These are phyloP conservation scores for Herpetospermum pedunculosum DNA, from an alignment of 306 rosid species.

Conservation along the genomic window DNA sequence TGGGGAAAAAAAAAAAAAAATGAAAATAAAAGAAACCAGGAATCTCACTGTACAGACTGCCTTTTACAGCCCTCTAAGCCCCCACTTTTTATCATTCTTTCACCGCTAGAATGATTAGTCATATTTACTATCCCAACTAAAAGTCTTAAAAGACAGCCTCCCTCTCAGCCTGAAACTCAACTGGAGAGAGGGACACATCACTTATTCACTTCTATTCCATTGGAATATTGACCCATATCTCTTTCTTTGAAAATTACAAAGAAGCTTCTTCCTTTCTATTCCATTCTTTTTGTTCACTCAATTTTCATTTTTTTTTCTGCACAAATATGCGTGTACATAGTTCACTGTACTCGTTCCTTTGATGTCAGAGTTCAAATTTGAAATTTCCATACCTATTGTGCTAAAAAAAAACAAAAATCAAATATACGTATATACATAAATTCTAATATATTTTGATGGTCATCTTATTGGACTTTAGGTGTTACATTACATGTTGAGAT, in stretches of 20 bases:
- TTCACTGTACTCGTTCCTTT: no score
- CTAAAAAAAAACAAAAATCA: no score
- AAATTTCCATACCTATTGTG: no score
- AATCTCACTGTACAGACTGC: slow-evolving; percentile 46
- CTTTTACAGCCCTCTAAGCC: slow-evolving; percentile 34
- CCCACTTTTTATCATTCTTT: slow-evolving; percentile 63
- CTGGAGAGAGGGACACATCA: slow-evolving; percentile 16
- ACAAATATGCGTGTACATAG: background rate
- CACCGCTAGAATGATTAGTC: slow-evolving; percentile 53
- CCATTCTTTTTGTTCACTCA: slow-evolving; percentile 1
- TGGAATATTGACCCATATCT: slow-evolving; percentile 8
- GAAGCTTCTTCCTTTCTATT: slow-evolving; percentile 14
- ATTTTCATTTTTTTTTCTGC: background rate
- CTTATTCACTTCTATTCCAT: no score
- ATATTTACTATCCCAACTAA: slow-evolving; percentile 41
- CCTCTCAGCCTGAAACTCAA: background rate
- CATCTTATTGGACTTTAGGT: slow-evolving; percentile 5
- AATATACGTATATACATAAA: background rate
- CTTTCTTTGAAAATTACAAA: slow-evolving; percentile 6
- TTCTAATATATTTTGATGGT: background rate
- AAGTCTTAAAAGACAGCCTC: background rate
- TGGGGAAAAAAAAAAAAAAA: slow-evolving; percentile 6
- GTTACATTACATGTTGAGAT: slow-evolving; percentile 2
- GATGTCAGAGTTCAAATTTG: no score
- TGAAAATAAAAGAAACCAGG: slow-evolving; percentile 61